phyloP scores from a whole-genome alignment of 176 grass and related monocot genomes.

The Oryza glumipatula region DNA sequence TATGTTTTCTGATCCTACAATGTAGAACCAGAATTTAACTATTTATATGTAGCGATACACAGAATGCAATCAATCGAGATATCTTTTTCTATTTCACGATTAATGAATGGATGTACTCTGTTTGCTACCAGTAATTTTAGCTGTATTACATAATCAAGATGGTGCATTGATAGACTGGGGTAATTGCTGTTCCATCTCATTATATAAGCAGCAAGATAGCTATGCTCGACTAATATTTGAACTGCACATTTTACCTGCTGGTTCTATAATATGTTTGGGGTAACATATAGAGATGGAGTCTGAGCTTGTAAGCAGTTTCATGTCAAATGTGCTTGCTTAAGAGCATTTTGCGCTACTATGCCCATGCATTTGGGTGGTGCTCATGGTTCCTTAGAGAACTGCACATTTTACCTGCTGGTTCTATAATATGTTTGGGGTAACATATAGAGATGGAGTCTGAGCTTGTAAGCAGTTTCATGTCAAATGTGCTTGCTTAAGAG shows the following conservation, averaged over 20 bases:
- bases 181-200: not conserved
- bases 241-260: not conserved
- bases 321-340: not conserved
- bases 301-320: not conserved
- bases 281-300: not conserved
- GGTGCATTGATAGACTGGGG: not conserved
- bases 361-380: no score
- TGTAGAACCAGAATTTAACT: slow-evolving; percentile 1
- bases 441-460: not conserved
- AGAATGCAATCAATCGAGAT: not conserved
- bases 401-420: not conserved
- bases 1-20: not conserved
- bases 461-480: not conserved
- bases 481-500: not conserved
- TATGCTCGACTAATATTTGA: not conserved
- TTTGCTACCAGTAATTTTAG: slow-evolving; percentile 8
- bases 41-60: not conserved
- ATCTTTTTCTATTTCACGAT: not conserved
- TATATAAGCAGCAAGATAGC: not conserved
- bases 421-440: slow-evolving; percentile 7
- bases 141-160: not conserved
- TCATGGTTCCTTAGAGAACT: not conserved
- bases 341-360: no score
- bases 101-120: not conserved
- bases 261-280: not conserved